phyloP scores from a whole-genome alignment of 2,329 filamentous ascomycete species.

The Colletotrichum australisinense region DNA sequence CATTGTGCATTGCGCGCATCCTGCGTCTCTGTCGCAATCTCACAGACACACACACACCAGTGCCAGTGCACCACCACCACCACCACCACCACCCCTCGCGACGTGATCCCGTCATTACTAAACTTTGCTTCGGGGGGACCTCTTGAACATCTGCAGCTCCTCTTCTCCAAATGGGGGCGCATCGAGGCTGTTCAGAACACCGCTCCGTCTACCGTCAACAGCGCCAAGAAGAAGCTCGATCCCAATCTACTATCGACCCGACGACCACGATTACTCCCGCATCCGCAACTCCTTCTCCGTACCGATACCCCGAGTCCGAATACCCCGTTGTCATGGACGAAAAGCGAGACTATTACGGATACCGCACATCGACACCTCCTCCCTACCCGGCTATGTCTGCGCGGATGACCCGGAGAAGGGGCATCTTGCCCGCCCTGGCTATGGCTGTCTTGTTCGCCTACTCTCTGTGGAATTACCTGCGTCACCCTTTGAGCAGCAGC shows the following conservation, averaged over 20 bases:
- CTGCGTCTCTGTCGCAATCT: conserved; percentile 32
- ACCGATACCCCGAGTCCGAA: conserved; percentile 10
- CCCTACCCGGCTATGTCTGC: conserved; percentile 14
- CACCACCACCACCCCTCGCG: conserved; percentile 19
- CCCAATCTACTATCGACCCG: background rate
- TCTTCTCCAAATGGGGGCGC: conserved; percentile 15
- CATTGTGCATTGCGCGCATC: background rate
- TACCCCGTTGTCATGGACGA: conserved; percentile 30
- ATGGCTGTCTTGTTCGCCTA: conserved; percentile 23
- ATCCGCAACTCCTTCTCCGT: background rate
- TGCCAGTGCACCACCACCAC: too few species aligned
- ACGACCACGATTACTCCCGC: background rate
- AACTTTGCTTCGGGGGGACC: conserved; percentile 10
- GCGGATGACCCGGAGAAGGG: conserved; percentile 18
- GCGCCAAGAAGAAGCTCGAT: background rate
- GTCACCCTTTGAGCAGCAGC: background rate
- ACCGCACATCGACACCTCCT: background rate
- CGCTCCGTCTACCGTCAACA: conserved; percentile 9
- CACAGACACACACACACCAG: background rate
- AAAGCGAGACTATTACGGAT: conserved; percentile 25
- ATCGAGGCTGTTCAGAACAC: conserved; percentile 15
- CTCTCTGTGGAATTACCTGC: conserved; percentile 22
- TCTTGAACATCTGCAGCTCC: background rate
- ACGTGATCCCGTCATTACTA: conserved; percentile 19
- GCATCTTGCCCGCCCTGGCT: conserved; percentile 4